These are phyloP conservation scores for Macrophomina pseudophaseolina DNA, from an alignment of 2,329 filamentous ascomycete species.

Conservation along the genomic window DNA sequence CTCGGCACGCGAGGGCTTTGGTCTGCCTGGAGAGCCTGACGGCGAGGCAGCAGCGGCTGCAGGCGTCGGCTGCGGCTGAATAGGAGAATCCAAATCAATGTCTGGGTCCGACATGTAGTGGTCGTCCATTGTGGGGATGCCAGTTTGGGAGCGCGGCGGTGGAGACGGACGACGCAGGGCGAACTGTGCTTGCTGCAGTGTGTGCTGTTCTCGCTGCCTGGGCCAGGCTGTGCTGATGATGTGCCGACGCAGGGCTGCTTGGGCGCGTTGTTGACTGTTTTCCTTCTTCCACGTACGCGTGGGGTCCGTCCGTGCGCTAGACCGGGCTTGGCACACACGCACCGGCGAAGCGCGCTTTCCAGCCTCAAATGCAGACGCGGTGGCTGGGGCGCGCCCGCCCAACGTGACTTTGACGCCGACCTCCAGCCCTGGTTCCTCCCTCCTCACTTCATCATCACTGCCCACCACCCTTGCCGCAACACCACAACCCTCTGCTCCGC, in stretches of 20 bases:
- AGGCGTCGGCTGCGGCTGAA: slow-evolving; percentile 45
- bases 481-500: neutral
- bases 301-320: slow-evolving; percentile 12
- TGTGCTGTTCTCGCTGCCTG: slow-evolving; percentile 22
- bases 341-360: neutral
- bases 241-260: neutral
- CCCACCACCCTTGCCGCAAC: slow-evolving; percentile 19
- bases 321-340: neutral
- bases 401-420: slow-evolving; percentile 7
- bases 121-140: slow-evolving; percentile 54
- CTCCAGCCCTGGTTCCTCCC: slow-evolving; percentile 9
- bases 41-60: slow-evolving; percentile 45
- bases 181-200: slow-evolving; percentile 17
- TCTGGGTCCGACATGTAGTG: slow-evolving; percentile 61
- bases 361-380: slow-evolving; percentile 9
- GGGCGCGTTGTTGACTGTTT: slow-evolving; percentile 24
- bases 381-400: neutral
- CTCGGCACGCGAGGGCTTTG: slow-evolving; percentile 43
- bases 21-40: slow-evolving; percentile 41
- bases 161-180: slow-evolving; percentile 1
- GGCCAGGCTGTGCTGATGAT: slow-evolving; percentile 21
- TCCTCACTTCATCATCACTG: slow-evolving; percentile 18
- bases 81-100: slow-evolving; percentile 63
- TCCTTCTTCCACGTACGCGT: slow-evolving; percentile 22
- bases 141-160: neutral